These are phyloP conservation scores for Suillus clintonianus DNA, from an alignment of 768 basidiomycete genomes.

Conservation along the genomic window DNA sequence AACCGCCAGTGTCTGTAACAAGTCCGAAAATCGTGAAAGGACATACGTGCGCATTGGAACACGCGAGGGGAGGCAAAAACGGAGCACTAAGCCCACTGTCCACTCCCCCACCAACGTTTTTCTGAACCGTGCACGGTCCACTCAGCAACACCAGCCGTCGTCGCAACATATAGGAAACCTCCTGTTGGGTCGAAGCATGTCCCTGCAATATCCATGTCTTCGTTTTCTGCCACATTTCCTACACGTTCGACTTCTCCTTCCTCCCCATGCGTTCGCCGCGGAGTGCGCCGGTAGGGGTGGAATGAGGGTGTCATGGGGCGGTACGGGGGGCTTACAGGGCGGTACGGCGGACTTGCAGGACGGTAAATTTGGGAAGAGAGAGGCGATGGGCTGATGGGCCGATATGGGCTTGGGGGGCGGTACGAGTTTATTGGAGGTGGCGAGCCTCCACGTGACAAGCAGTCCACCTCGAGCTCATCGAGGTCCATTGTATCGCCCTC, in stretches of 20 bases:
- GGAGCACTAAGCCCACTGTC: slow-evolving; percentile 36
- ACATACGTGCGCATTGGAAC: not conserved
- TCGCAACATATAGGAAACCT: slow-evolving; percentile 67
- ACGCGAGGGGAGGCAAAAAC: not conserved
- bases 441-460: slow-evolving; percentile 51
- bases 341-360: not conserved
- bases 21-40: not conserved
- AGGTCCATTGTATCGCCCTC: slow-evolving; percentile 51
- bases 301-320: not conserved
- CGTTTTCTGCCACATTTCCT: not conserved
- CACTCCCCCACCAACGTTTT: slow-evolving; percentile 71
- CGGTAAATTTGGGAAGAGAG: not conserved
- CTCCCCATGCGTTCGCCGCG: not conserved
- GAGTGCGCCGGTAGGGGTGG: not conserved
- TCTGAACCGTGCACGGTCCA: slow-evolving; percentile 74
- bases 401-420: not conserved
- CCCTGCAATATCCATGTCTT: slow-evolving; percentile 61
- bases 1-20: not conserved
- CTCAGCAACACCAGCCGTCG: slow-evolving; percentile 67
- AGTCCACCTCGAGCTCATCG: slow-evolving; percentile 52
- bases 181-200: slow-evolving; percentile 75
- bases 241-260: not conserved
- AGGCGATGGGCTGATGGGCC: slow-evolving; percentile 34
- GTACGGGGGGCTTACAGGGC: slow-evolving; percentile 15
- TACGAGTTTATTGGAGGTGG: slow-evolving; percentile 29